These are phyloP conservation scores for Botryotinia convoluta DNA, from an alignment of 2,329 filamentous ascomycete species.

Conservation along the genomic window DNA sequence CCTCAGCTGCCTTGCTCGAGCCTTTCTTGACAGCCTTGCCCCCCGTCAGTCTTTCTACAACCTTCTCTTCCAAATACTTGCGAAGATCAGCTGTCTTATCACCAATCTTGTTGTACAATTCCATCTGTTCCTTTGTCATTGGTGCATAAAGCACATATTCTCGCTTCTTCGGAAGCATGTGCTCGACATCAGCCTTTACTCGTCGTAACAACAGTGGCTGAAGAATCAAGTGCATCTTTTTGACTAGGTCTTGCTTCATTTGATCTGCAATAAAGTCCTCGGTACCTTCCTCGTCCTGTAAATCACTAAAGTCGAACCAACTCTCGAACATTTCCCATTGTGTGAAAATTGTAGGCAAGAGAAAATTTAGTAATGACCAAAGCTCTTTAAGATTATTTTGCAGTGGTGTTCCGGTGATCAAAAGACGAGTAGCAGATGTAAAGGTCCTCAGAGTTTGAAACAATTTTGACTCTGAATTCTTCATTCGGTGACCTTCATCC, in stretches of 20 bases:
- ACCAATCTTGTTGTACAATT: conserved; percentile 70
- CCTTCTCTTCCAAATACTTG: conserved; percentile 79
- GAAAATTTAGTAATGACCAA: conserved; percentile 92
- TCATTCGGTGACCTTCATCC: conserved; percentile 96
- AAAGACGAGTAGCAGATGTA: conserved; percentile 80
- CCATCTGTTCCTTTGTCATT: conserved; percentile 84
- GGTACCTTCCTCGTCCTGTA: conserved; percentile 78
- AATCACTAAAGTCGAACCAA: conserved; percentile 95
- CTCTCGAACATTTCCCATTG: conserved; percentile 89
- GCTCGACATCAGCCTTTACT: conserved; percentile 90
- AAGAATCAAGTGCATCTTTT: conserved; percentile 87
- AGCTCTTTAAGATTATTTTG: conserved; percentile 95
- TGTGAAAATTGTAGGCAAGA: conserved; percentile 89
- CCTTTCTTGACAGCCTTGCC: conserved; percentile 46
- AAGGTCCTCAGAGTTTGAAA: conserved; percentile 88
- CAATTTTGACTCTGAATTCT: conserved; percentile 90
- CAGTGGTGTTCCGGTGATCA: conserved; percentile 92
- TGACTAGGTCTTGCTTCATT: conserved; percentile 72
- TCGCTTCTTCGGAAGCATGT: conserved; percentile 87
- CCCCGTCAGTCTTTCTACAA: conserved; percentile 60
- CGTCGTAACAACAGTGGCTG: conserved; percentile 87
- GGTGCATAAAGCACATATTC: conserved; percentile 96
- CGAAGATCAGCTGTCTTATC: conserved; percentile 60
- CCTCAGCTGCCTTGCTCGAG: conserved; percentile 24
- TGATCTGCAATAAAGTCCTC: conserved; percentile 77